Evolutionary conservation across 257 asterid species (phyloP).

Genomic region (Lithospermum erythrorhizon): DNA sequence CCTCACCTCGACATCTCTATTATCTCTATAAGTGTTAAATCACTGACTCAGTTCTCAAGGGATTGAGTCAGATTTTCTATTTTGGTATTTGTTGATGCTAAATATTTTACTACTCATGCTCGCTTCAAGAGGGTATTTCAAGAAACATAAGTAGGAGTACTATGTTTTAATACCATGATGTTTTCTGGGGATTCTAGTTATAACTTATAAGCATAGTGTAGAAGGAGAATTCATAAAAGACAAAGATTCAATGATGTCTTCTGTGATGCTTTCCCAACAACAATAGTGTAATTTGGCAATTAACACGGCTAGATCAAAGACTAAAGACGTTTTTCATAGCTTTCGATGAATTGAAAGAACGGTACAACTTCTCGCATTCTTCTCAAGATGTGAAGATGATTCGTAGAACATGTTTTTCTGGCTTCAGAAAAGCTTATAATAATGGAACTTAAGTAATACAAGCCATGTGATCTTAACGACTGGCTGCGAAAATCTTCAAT

Average conservation of each 20-base stretch:
- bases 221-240: slow-evolving; percentile 27
- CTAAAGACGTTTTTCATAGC: slow-evolving; percentile 41
- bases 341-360: slow-evolving; percentile 23
- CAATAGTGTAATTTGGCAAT: slow-evolving; percentile 27
- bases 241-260: slow-evolving; percentile 18
- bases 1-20: too few relatives aligned
- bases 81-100: not conserved
- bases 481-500: too few relatives aligned
- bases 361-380: slow-evolving; percentile 12
- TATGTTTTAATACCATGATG: slow-evolving; percentile 7
- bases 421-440: slow-evolving; percentile 15
- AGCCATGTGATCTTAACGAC: slow-evolving; percentile 20
- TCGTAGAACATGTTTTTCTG: slow-evolving; percentile 57
- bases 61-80: too few relatives aligned
- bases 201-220: too few relatives aligned
- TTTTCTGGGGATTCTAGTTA: slow-evolving; percentile 18
- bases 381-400: slow-evolving; percentile 35
- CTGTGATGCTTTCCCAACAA: slow-evolving; percentile 23
- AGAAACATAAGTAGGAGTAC: slow-evolving; percentile 11
- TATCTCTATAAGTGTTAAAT: too few relatives aligned
- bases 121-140: slow-evolving; percentile 40
- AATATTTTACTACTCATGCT: slow-evolving; percentile 17
- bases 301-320: too few relatives aligned
- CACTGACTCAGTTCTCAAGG: too few relatives aligned
- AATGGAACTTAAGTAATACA: too few relatives aligned